Conservation (phyloP, 768 basidiomycete genomes). For the Suillus alpinus region DNA sequence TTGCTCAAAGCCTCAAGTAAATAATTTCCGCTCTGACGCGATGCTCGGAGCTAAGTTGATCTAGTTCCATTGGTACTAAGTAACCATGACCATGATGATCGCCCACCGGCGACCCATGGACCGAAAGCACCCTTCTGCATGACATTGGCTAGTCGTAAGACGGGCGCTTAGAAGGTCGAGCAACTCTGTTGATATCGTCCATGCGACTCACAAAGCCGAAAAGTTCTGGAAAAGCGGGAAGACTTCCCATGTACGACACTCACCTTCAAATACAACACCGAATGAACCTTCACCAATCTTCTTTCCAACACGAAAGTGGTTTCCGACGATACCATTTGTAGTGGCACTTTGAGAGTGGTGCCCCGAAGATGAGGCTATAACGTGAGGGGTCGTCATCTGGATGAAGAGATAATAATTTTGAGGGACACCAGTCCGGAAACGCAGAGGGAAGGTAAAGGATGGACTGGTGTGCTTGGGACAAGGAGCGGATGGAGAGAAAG, state of each 20-base stretch:
- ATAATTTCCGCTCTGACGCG: conserved; percentile 6
- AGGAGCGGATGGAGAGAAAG: conserved; percentile 25
- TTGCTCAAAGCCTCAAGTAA: background rate
- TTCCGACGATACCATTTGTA: conserved; percentile 73
- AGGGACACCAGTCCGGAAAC: conserved; percentile 28
- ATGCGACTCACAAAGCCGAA: conserved; percentile 1
- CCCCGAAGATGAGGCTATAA: conserved; percentile 73
- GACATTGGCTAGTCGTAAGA: conserved; percentile 6
- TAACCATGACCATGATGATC: conserved; percentile 1
- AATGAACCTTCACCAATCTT: conserved; percentile 99
- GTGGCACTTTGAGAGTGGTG: conserved; percentile 64
- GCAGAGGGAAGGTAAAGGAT: conserved; percentile 20
- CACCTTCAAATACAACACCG: conserved; percentile 96
- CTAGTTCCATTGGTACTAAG: conserved; percentile 6
- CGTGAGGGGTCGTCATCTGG: conserved; percentile 77
- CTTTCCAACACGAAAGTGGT: conserved; percentile 88
- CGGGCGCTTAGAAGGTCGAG: conserved; percentile 12
- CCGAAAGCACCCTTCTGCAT: conserved; percentile 6
- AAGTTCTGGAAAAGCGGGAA: conserved; percentile 3
- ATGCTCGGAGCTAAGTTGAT: conserved; percentile 7
- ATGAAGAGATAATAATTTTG: conserved; percentile 4
- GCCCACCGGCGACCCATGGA: background rate
- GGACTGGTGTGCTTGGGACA: conserved; percentile 18
- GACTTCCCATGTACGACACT: conserved; percentile 17
- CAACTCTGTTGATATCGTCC: conserved; percentile 7